Evolutionary conservation across 2,329 filamentous ascomycete species (phyloP), one percentile per base, ranked within the genome.

Genomic region (Rugonectria rugulosa): DNA sequence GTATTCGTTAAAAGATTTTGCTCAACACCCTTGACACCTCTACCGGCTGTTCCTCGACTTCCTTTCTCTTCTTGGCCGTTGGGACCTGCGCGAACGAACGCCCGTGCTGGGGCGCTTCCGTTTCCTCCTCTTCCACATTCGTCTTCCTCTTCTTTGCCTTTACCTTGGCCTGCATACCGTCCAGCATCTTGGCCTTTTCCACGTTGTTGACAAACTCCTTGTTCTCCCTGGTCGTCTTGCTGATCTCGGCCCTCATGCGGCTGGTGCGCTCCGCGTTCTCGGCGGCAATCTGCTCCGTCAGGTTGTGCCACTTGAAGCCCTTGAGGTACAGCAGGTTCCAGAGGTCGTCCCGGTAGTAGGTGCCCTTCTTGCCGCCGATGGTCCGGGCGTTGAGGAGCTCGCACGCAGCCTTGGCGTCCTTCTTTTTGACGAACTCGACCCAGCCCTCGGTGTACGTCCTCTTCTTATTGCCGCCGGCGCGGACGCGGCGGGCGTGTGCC

Each of bases 301-400:
- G 73, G 66, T 87, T 80, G 60, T 83, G 79, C 91, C 91, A 96
- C 74, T 94, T 95, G 77, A 95, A 94, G 2, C 90, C 90, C 60
- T 85, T 88, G 59, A 96, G 77, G 69, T 96, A 96, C 57, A 90
- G 82, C 60, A 95, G 77, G 66, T 89, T 93, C 91, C 91, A 96
- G 38, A 96, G 82, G 71, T 96, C 91, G 71, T 96, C 91, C 65
- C 90, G 86, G 76, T 94, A 96, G 71, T 90, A 92, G 43, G 83
- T 85, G 11, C 90, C 84, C 77, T 96, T 96, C 77, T 93, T 93
- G 21, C 91, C 91, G 45, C 91, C 91, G 56, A 95, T 90, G 11
- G 83, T 90, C 60, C 84, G 84, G 36, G 89, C 88, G 69, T 96
- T 96, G 44, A 96, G 79, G 21, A 89, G 81, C 63, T 91, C 88